Evolutionary conservation across 129 eudicot species (phyloP).

Genomic region (Logfia minima): DNA sequence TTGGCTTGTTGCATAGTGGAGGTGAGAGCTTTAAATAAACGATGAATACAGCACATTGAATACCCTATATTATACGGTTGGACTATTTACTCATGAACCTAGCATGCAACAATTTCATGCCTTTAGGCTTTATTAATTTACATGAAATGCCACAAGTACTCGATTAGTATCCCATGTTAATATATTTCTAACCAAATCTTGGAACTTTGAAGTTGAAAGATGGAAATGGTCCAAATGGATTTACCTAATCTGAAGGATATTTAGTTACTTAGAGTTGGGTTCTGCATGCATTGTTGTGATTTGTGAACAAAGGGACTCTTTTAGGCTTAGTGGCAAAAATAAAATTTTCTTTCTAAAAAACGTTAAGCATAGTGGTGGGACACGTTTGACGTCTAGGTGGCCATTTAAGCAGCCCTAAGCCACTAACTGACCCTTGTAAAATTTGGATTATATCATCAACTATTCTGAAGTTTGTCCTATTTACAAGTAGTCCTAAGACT

Average conservation of each 20-base stretch:
- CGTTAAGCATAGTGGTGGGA: not conserved
- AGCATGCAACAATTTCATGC: not conserved
- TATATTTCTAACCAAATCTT: not conserved
- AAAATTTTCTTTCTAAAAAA: not conserved
- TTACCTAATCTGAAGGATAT: constrained; percentile 8
- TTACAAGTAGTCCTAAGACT: constrained; percentile 15
- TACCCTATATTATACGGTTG: not conserved
- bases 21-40: constrained; percentile 7
- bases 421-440: not conserved
- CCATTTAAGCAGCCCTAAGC: constrained; percentile 12
- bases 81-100: constrained; percentile 6
- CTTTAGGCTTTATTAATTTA: constrained; percentile 3
- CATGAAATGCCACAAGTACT: constrained; percentile 20
- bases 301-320: not conserved
- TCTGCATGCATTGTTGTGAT: not conserved
- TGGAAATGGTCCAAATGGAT: not conserved
- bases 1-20: constrained; percentile 1
- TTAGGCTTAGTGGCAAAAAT: not conserved
- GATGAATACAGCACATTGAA: not conserved
- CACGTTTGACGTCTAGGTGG: constrained; percentile 10
- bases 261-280: not conserved
- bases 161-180: not conserved
- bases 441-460: not conserved
- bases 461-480: not conserved
- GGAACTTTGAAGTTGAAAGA: not conserved